Evolutionary conservation across 768 basidiomycete species (phyloP), one percentile per base, ranked within the genome.

Genomic region (Hemileccinum rubropunctum): DNA sequence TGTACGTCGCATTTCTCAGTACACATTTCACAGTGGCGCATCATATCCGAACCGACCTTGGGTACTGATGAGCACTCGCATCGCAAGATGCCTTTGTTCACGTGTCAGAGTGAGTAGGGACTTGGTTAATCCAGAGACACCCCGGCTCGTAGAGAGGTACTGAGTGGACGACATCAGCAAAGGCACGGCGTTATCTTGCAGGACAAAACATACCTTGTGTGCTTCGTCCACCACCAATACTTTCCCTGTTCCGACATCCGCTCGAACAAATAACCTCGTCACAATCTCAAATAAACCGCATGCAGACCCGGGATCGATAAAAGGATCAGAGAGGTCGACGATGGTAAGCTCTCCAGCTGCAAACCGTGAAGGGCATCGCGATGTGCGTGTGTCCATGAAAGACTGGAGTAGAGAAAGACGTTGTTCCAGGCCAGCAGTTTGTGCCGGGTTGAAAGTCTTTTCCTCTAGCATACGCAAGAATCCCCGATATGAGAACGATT

Each of bases 41-140:
- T 18, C 4, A 33, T 9, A 13, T 13, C n/a, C 10, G 6, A 23
- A 30, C 45, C n/a, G 37, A 80, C 82, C 86, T 75, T 87, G 86
- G 0, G 86, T 87, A 58, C 82, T 82, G 48, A 88, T 82, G 34
- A 88, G 72, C n/a, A 88, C 78, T 8, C 86, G 74, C 80, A 85
- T 83, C 0, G 76, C 82, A 11, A 83, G 64, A 60, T 88, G 86
- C 6, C 86, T 76, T 59, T 85, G 83, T 60, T 86, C 81, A 0
- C 85, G 73, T 34, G 81, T 80, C 14, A 86, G 64, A 4, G 75
- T 74, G 9, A 82, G 63, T 2, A 87, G 65, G 11, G 80, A 71
- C 18, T 76, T 75, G 1, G 82, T 82, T 1, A 87, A 70, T 1
- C 82, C 80, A 4, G 75, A 69, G 1, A 76, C 61, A 5, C 69